Evolutionary conservation across 352 stramenopile species (phyloP), one percentile per base, ranked within the genome.

Genomic region (Blastocystis hominis): DNA sequence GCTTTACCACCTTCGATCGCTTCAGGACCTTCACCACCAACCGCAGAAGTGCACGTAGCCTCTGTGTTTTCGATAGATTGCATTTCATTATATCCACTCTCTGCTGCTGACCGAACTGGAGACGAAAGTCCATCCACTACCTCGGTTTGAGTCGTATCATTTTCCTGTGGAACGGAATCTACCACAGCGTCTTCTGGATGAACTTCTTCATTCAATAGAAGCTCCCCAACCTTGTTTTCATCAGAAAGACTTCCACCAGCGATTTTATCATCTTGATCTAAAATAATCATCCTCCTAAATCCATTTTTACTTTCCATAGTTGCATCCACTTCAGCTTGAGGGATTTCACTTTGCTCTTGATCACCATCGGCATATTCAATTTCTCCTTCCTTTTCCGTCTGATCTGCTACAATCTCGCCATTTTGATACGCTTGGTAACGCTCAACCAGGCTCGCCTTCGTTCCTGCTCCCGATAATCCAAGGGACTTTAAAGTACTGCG

Each of bases 391-490:
- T 75, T 75, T 30, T 75, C n/a, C n/a, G 24, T 4, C n/a, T 38
- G n/a, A 36, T 36, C n/a, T 9, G 36, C 38, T 75, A 30, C 36
- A 46, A 2, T 78, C 7, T 9, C 38, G 59, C 40, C 44, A 24
- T 63, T 63, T 46, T 46, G 50, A 63, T 64, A 80, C 17, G 24
- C 47, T n/a, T 40, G 61, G 42, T 80, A 80, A 47, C 69, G 69
- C 24, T 80, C 69, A 61, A 80, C 42, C 69, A 80, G 20, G 24
- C 62, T 46, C 50, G 44, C 55, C 69, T 80, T 80, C 50, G 69
- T 80, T 80, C 69, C 69, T 10, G 69, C 50, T n/a, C 69, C 69
- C 24, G 69, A 80, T 10, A 80, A 30, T 40, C 69, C 69, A n/a
- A 80, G 50, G 34, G 50, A 30, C 30, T 80, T 80, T 2, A 80